Evolutionary conservation across 176 grass and related monocot genomes (phyloP).

Genomic region (Tuctoria greenei): DNA sequence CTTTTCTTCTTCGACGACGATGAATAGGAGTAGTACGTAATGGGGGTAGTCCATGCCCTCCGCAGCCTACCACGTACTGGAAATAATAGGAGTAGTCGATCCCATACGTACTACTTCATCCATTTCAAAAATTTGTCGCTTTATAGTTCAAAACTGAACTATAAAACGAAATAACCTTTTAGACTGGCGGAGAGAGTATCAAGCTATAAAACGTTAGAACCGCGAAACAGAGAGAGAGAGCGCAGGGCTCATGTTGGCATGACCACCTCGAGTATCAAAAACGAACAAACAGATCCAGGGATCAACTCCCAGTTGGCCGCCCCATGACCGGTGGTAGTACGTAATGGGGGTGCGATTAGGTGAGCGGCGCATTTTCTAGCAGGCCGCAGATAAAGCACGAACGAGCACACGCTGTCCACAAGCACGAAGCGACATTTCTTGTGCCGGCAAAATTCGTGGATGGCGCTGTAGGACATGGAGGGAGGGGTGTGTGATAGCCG

Average conservation of each 20-base stretch:
- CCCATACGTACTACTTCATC: no score
- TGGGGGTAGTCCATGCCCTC: no score
- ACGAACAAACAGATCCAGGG: neutral
- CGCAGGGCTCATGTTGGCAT: neutral
- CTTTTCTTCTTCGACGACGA: neutral
- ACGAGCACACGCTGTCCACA: slow-evolving; percentile 12
- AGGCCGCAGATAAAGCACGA: neutral
- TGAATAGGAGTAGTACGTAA: no score
- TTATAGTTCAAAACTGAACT: no score
- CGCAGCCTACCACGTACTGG: slow-evolving; percentile 36
- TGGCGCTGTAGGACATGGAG: neutral
- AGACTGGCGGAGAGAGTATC: no score
- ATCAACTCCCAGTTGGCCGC: slow-evolving; percentile 21
- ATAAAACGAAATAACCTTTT: no score
- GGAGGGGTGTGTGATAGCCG: neutral
- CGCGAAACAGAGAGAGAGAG: neutral
- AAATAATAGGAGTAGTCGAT: no score
- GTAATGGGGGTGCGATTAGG: slow-evolving; percentile 21
- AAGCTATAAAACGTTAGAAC: neutral
- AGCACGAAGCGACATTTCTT: neutral
- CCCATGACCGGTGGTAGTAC: slow-evolving; percentile 40
- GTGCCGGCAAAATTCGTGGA: neutral
- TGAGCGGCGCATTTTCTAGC: neutral
- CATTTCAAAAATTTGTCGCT: no score
- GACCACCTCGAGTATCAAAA: slow-evolving; percentile 21